phyloP scores from a whole-genome alignment of 495 filamentous ascomycete species.

The Daldinia decipiens region DNA sequence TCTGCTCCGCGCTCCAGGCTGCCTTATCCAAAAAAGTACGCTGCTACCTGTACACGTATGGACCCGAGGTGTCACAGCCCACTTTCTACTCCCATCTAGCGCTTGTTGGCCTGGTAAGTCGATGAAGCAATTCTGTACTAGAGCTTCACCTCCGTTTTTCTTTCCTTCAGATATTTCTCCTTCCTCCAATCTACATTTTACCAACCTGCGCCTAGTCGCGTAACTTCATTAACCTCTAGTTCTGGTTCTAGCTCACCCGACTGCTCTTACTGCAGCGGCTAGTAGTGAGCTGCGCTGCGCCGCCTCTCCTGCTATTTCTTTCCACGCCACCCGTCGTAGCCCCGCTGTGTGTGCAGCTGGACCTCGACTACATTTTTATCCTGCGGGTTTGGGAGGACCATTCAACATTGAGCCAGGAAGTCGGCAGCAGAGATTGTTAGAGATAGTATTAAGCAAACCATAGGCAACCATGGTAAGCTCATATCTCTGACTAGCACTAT shows the following conservation, averaged over 20 bases:
- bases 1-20: slow-evolving; percentile 15
- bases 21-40: slow-evolving; percentile 1
- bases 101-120: slow-evolving; percentile 28
- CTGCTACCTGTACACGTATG: slow-evolving; percentile 34
- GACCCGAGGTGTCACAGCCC: slow-evolving; percentile 40
- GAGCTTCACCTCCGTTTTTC: slow-evolving; percentile 35
- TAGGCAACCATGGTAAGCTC: slow-evolving; percentile 35
- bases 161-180: slow-evolving; percentile 21
- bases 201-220: slow-evolving; percentile 30
- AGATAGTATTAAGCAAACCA: slow-evolving; percentile 7
- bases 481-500: slow-evolving; percentile 2
- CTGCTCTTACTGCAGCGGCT: slow-evolving; percentile 15
- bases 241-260: slow-evolving; percentile 15
- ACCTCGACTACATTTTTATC: slow-evolving; percentile 23
- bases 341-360: slow-evolving; percentile 33
- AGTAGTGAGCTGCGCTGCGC: slow-evolving; percentile 16
- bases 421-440: slow-evolving; percentile 19
- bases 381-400: slow-evolving; percentile 28
- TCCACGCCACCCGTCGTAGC: slow-evolving; percentile 29
- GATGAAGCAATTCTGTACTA: slow-evolving; percentile 41
- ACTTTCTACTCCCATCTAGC: slow-evolving; percentile 32
- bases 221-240: slow-evolving; percentile 6
- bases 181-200: slow-evolving; percentile 7
- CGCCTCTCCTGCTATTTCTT: slow-evolving; percentile 9
- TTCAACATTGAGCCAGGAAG: slow-evolving; percentile 26